A percentile compares a stretch with the other conserved stretches of the same genome.
Conservation (phyloP, 768 basidiomycete species). For the Mycena kentingensis region DNA sequence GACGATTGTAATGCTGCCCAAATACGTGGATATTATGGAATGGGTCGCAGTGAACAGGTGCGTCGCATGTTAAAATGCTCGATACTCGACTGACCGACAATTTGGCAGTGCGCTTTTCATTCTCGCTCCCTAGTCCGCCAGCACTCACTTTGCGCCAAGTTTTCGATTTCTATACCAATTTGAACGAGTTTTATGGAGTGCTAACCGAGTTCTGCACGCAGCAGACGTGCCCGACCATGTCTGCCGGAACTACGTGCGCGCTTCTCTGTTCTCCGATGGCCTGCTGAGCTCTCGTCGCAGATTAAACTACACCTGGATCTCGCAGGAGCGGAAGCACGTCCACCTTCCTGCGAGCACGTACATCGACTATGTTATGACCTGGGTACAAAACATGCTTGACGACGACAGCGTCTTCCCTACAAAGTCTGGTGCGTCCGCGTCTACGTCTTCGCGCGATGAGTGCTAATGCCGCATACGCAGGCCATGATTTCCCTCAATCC, state of each 20-base stretch:
- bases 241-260: conserved; percentile 84
- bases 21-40: conserved; percentile 98
- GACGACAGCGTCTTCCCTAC: conserved; percentile 94
- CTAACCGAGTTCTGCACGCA: conserved; percentile 93
- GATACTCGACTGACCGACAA: conserved; percentile 47
- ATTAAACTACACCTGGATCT: conserved; percentile 97
- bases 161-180: conserved; percentile 95
- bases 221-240: conserved; percentile 89
- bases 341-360: conserved; percentile 94
- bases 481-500: conserved; percentile 83
- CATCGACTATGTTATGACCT: conserved; percentile 99
- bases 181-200: conserved; percentile 96
- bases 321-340: conserved; percentile 89
- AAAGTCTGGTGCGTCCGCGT: conserved; percentile 75
- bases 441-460: conserved; percentile 63
- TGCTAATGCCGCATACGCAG: conserved; percentile 40
- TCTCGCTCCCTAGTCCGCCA: neutral
- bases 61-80: conserved; percentile 11
- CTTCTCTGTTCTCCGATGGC: neutral
- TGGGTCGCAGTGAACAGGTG: conserved; percentile 72
- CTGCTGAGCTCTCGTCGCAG: conserved; percentile 40
- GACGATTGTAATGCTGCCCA: conserved; percentile 93
- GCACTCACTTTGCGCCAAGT: conserved; percentile 52
- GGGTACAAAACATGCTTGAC: conserved; percentile 94
- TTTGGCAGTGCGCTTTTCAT: conserved; percentile 50